phyloP scores from a whole-genome alignment of 2,329 filamentous ascomycete species.

The Nigrospora osmanthi region DNA sequence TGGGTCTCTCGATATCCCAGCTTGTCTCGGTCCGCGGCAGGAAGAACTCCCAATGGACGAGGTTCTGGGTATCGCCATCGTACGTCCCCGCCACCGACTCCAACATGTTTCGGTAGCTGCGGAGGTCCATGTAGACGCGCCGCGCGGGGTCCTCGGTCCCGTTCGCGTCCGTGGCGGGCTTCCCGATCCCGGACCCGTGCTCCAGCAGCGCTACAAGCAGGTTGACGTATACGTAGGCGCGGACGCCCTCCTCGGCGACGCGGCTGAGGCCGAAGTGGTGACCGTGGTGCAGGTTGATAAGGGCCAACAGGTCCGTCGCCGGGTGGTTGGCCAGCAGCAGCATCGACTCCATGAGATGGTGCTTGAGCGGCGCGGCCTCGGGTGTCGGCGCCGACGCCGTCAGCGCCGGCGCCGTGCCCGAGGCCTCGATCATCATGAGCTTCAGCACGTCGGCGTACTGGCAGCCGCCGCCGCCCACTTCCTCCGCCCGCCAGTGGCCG shows the following conservation, averaged over 20 bases:
- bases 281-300: not conserved
- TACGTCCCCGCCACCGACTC: not conserved
- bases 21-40: not conserved
- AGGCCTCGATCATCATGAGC: not conserved
- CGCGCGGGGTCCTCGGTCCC: not conserved
- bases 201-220: not conserved
- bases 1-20: not conserved
- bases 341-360: not conserved
- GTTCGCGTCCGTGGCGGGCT: too few relatives aligned
- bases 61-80: not conserved
- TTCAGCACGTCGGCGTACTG: not conserved
- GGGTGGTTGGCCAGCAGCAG: not conserved
- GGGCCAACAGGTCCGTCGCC: not conserved
- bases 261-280: not conserved
- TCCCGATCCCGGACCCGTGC: not conserved
- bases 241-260: not conserved
- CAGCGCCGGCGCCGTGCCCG: not conserved
- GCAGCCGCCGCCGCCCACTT: not conserved
- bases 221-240: not conserved
- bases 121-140: not conserved
- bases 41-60: not conserved
- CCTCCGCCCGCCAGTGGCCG: not conserved
- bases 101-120: not conserved
- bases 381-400: not conserved
- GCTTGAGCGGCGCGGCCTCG: not conserved